Base-by-base conservation (phyloP, 192 early-diverging fungal genomes). In the Linnemannia hyalina region DNA sequence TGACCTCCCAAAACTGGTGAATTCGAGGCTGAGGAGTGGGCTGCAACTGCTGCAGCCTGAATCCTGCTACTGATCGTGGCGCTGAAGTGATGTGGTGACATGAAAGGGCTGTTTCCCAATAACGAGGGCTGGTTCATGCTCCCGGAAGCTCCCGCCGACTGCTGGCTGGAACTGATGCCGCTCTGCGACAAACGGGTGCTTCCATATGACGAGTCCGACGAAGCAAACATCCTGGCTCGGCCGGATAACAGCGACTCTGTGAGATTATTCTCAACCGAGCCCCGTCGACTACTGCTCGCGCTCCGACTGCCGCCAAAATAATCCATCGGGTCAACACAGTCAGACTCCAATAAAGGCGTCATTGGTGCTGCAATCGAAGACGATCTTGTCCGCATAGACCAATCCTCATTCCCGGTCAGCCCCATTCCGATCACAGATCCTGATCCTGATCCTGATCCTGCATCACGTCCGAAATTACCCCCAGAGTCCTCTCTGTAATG, bases 251-350 rank as follows among this genome's bases (percentile, higher is more conserved):
- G 69, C 3, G 83, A 85, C 57, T 85, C 83, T 9, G 83, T 85
- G 57, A 85, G 52, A 63, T 85, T 85, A 70, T 85, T 85, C 55
- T 85, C 78, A 35, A 57, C n/a, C 1, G 83, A 85, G 6, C 78
- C 83, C 49, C 83, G 73, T 26, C 83, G 69, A 47, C 83, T 85
- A 44, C 74, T 85, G 47, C 47, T 85, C 35, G 78, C 83, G n/a
- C 83, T 85, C 15, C 70, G 78, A 52, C 83, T 85, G 9, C 83
- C 83, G 13, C 83, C 68, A 73, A 85, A 85, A 35, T 85, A 85
- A 52, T 85, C 83, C 78, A 73, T 77, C 0, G 78, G 78, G 40
- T 76, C 76, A 6, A 20, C 32, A 54, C 72, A 80, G 23, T 85
- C 83, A 11, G 78, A 26, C 40, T 85, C 83, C 26, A 80, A 35